Base-by-base conservation (phyloP, 768 basidiomycete genomes). In the Tephrocybe rancida region DNA sequence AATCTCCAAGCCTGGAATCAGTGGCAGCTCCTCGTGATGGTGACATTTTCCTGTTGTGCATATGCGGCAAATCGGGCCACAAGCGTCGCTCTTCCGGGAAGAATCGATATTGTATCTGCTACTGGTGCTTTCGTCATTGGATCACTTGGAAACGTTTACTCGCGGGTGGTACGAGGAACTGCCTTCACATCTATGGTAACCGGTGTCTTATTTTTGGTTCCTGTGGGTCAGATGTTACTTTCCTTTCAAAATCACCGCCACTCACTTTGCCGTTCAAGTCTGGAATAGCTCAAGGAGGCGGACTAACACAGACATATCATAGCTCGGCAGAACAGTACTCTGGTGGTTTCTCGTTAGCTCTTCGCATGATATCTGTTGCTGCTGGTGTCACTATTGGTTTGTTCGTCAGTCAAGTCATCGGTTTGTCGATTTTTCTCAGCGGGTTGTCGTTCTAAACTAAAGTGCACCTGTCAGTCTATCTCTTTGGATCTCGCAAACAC, bases 101-200 rank as follows among this genome's bases (percentile, higher is more conserved):
- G 84, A 50, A 82, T 85, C 10, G 87, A 90, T 67, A 80, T 92
- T 50, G 84, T 90, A 19, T 87, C 89, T 25, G 88, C 89, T 35
- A 77, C 85, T 57, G 91, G 92, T 18, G 89, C 92, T 19, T 80
- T 91, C 59, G 81, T 85, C 29, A 85, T 91, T 54, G 90, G 92
- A 30, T 68, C 86, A n/a, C 77, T 91, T 30, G 91, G 90, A 43
- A 92, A 92, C 63, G 63, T 85, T n/a, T 92, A 92, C 65, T 90
- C 90, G 30, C 81, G 90, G 16, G 68, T 87, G 16, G 75, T 86
- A 53, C 77, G 85, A 25, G 91, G 90, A 48, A 92, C 90, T 2
- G 90, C 92, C 3, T 95, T 94, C 67, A 92, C 90, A 0, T 84
- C 87, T 10, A 95, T 93, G 89, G 88, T 93, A n/a, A 89, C 92